Base-by-base conservation (phyloP, 768 basidiomycete species). In the Chalciporus sphaerocephalus region DNA sequence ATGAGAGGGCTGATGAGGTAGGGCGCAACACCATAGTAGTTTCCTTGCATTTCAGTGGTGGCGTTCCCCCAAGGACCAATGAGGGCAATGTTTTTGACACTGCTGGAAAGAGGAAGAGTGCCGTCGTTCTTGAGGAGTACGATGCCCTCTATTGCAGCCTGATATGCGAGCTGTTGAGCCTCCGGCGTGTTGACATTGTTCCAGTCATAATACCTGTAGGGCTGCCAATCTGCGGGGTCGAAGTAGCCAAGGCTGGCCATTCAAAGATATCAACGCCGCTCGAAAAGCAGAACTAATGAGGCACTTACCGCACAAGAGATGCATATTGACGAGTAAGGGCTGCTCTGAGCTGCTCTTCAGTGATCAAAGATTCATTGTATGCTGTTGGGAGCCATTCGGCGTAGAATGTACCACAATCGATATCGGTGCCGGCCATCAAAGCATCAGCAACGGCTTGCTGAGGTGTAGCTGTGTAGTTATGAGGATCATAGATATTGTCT, bases 61-160 rank as follows among this genome's bases (percentile, higher is more conserved):
- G 78, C 78, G 52, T 77, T 76, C 4, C 72, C 75, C 70, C 71
- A 79, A 3, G 79, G 80, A 0, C 84, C 83, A 41, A 84, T 70
- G 33, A 85, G 56, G 7, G 79, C 81, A 15, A 86, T 58, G 7
- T 68, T 75, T 44, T 72, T 76, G 45, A 73, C 60, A 1, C 62
- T 66, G 0, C 57, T 54, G 17, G 69, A 65, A 34, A 85, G 65
- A 3, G 83, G 83, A 2, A 86, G 66, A 6, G 71, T 73, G 12
- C 74, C 75, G 46, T 81, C 78, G 54, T 84, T 86, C 68, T 85
- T 84, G 13, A 85, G 66, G 6, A 85, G 67, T 15, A 79, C 78
- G 3, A 80, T 70, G 17, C 79, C 76, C 55, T 79, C 75, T 5
- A 73, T 60, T 4, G 79, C 79, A 21, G 74, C 76, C 41, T 68